Evolutionary conservation across 805 yeast species (phyloP).

Genomic region (Pichia exigua): DNA sequence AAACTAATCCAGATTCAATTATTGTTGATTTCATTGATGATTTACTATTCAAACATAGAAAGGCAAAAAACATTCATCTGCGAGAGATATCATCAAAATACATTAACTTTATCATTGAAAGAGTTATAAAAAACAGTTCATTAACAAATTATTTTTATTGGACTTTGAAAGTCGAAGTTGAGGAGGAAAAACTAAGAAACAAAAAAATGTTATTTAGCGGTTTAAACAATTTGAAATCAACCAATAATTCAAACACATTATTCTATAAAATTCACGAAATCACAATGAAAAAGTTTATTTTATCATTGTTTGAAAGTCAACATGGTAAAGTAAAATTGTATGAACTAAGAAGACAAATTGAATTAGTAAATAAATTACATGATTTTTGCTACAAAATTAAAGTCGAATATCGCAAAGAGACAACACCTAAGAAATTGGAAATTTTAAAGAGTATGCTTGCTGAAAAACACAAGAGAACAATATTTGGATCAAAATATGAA

Average conservation of each 20-base stretch:
- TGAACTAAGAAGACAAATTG: constrained; percentile 44
- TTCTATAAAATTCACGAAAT: constrained; percentile 16
- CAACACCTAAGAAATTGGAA: constrained; percentile 71
- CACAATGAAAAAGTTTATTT: constrained; percentile 26
- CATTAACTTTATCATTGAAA: constrained; percentile 65
- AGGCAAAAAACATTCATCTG: constrained; percentile 8
- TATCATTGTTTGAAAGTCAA: constrained; percentile 17
- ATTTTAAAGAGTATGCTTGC: constrained; percentile 49
- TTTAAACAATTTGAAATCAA: neutral
- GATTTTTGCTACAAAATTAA: constrained; percentile 59
- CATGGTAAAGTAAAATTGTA: constrained; percentile 24
- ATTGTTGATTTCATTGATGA: constrained; percentile 20
- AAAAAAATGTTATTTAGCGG: constrained; percentile 7
- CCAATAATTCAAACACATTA: neutral
- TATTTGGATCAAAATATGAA: constrained; percentile 13
- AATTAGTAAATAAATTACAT: constrained; percentile 59
- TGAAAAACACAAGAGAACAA: constrained; percentile 39
- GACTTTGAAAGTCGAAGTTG: constrained; percentile 84
- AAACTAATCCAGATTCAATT: constrained; percentile 15
- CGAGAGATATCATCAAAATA: constrained; percentile 44
- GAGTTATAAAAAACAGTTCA: constrained; percentile 56
- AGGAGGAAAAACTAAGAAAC: constrained; percentile 40
- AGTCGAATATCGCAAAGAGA: constrained; percentile 49
- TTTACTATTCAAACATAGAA: constrained; percentile 11
- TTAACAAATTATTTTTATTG: constrained; percentile 84